Percentiles rank a stretch among this genome's conserved stretches.
Evolutionary conservation across 2,329 filamentous ascomycete species (phyloP).

Genomic region (Trichoderma cornu-damae): DNA sequence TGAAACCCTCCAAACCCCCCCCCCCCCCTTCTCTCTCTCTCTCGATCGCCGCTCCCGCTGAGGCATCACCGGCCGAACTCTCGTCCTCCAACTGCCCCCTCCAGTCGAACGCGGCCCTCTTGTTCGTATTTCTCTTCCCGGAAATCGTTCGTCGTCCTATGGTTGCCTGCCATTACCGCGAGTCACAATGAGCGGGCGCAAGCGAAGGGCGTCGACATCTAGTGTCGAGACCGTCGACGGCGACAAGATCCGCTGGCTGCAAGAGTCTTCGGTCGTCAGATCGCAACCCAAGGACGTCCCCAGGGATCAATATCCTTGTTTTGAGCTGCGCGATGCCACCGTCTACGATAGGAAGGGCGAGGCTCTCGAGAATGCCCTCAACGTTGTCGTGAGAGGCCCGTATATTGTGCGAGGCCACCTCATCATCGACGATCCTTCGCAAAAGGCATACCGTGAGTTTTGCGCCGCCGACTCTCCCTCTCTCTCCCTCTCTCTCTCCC

Average conservation of each 20-base stretch:
- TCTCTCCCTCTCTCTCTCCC: background rate
- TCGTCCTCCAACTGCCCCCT: background rate
- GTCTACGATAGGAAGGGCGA: conserved; percentile 51
- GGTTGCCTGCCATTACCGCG: background rate
- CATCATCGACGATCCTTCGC: conserved; percentile 43
- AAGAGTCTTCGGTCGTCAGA: conserved; percentile 34
- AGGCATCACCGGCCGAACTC: background rate
- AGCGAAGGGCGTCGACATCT: conserved; percentile 41
- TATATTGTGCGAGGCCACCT: conserved; percentile 57
- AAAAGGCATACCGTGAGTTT: conserved; percentile 34
- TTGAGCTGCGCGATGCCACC: conserved; percentile 55
- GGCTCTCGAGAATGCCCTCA: conserved; percentile 55
- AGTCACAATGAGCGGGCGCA: conserved; percentile 25
- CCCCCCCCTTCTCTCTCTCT: no score
- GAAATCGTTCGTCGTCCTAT: background rate
- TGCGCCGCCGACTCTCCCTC: conserved; percentile 8
- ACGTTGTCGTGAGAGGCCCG: conserved; percentile 55
- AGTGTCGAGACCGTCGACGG: conserved; percentile 42
- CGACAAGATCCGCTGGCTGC: conserved; percentile 31
- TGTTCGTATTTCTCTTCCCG: background rate
- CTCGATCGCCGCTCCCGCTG: no score
- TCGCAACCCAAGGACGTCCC: conserved; percentile 27
- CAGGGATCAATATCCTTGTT: conserved; percentile 55
- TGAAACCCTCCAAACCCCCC: background rate
- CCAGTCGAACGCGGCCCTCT: background rate